Evolutionary conservation across 2,329 filamentous ascomycete genomes (phyloP), one percentile per base, ranked within the genome.

Genomic region (Penicillium sp.): DNA sequence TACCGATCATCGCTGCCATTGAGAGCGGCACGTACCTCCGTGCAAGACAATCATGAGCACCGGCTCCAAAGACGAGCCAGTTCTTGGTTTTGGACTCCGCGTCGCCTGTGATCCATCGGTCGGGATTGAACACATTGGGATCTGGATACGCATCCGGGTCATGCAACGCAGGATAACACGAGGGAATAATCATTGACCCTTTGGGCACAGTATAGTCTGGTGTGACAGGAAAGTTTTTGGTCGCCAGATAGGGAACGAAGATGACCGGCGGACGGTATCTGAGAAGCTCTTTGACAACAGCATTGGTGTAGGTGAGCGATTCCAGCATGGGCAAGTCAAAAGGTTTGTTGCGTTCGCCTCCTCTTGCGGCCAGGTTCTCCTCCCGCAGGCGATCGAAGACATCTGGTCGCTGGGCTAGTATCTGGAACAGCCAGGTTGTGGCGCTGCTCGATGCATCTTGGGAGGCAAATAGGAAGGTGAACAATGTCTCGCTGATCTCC

Each of bases 361-460:
- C 73, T 0, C 82, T 70, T 0, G 73, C 79, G 0, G 70, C 70
- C 0, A 83, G 70, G 47, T 84, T 84, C 63, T 84, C 82, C 34
- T 78, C 71, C 2, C 82, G 78, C 2, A 84, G 28, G 0, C 75
- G 75, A 17, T 78, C 68, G 0, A 84, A 73, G 0, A 84, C 76
- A 45, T 84, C 82, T 0, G 81, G 81, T 1, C 81, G 67, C 58
- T 84, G 81, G 1, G 82, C 82, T 1, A 83, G 72, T 35, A 83
- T 71, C 59, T 84, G 82, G 69, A 84, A 84, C 0, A 84, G 65
- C 81, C 81, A 84, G 0, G 79, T 84, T 0, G 82, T 83, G 8
- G 82, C 76, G 57, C 82, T 84, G 68, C 81, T 83, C 0, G 80
- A 82, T 0, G 82, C 82, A 62, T 84, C 82, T 58, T 84, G 82